phyloP scores from a whole-genome alignment of 1,139 yeast genomes.

The Sporopachydermia cereana region DNA sequence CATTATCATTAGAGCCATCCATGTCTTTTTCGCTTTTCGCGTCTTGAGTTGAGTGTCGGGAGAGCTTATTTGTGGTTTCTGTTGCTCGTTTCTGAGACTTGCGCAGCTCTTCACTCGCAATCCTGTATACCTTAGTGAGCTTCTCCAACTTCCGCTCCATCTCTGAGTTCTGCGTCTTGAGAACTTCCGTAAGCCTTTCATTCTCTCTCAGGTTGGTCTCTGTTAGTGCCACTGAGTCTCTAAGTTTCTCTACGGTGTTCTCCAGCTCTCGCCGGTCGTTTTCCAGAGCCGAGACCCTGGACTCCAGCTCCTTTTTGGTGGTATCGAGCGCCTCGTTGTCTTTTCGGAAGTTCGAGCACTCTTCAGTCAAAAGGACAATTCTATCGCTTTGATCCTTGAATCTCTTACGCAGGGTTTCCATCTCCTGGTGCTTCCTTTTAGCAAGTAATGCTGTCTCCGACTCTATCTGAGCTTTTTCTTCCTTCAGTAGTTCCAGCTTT shows the following conservation, averaged over 20 bases:
- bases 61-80: background rate
- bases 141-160: conserved; percentile 52
- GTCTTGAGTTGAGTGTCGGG: background rate
- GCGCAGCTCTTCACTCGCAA: conserved; percentile 13
- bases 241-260: conserved; percentile 14
- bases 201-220: conserved; percentile 41
- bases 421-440: conserved; percentile 38
- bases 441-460: conserved; percentile 37
- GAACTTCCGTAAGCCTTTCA: conserved; percentile 43
- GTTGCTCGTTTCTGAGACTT: background rate
- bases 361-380: conserved; percentile 19
- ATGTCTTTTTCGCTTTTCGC: background rate
- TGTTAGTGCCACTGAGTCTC: conserved; percentile 29
- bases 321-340: conserved; percentile 15
- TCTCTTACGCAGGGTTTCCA: conserved; percentile 25
- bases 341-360: conserved; percentile 14
- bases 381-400: conserved; percentile 21
- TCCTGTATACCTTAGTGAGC: conserved; percentile 53
- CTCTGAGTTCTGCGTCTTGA: conserved; percentile 30
- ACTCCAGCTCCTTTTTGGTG: conserved; percentile 18
- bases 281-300: conserved; percentile 15
- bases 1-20: conserved; percentile 17
- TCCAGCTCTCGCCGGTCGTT: conserved; percentile 20
- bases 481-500: conserved; percentile 32
- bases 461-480: conserved; percentile 52